Conservation (phyloP, 805 yeast species). For the Zygoascus flipseniorum region DNA sequence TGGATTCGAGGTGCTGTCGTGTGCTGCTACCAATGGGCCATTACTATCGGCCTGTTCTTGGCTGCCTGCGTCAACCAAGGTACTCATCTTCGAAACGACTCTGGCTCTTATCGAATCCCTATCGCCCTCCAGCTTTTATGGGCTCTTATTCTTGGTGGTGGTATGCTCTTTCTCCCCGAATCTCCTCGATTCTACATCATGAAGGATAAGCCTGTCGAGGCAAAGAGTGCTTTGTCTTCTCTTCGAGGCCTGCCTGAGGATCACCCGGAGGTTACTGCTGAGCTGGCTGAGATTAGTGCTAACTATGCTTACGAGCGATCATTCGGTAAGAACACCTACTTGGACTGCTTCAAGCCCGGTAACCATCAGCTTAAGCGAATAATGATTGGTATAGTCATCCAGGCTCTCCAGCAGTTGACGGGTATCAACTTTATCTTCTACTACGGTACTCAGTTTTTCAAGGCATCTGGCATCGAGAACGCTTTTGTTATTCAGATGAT, state of each 20-base stretch:
- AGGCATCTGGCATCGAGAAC: conserved; percentile 4
- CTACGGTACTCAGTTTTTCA: conserved; percentile 2
- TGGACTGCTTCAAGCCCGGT: neutral
- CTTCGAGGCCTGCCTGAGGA: conserved; percentile 29
- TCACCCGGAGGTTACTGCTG: conserved; percentile 5
- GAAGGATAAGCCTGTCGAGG: conserved; percentile 50
- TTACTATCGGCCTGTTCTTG: conserved; percentile 21
- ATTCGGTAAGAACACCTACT: neutral
- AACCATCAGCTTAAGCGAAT: conserved; percentile 17
- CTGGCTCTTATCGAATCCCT: conserved; percentile 15
- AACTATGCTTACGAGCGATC: conserved; percentile 31
- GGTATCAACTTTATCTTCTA: conserved; percentile 6
- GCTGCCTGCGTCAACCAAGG: conserved; percentile 23
- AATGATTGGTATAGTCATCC: neutral
- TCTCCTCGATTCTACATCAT: conserved; percentile 76
- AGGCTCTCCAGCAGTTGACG: conserved; percentile 7
- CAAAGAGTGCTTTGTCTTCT: conserved; percentile 50
- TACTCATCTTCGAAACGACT: conserved; percentile 1
- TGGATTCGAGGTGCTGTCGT: conserved; percentile 49
- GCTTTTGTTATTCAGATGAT: conserved; percentile 6
- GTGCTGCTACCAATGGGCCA: conserved; percentile 6
- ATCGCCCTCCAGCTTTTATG: conserved; percentile 16
- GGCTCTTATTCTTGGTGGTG: conserved; percentile 34
- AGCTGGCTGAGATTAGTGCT: conserved; percentile 30
- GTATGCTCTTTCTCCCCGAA: conserved; percentile 60